Conservation (phyloP, 139 green algal genomes). For the Pedinophyceae sp. region DNA sequence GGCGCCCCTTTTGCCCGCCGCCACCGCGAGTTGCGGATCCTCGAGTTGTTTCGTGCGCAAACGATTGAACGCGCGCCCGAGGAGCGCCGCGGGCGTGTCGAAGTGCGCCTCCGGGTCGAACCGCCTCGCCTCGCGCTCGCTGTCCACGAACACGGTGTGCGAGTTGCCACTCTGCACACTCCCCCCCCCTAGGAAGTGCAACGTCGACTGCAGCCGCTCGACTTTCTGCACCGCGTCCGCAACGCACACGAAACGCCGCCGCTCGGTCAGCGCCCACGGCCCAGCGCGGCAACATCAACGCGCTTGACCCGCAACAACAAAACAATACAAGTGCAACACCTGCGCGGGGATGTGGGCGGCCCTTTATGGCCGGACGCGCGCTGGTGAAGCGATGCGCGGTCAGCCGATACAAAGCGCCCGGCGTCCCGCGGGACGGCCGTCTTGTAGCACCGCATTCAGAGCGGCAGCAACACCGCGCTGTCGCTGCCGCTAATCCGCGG, state of each 20-base stretch:
- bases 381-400: no score
- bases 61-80: conserved; percentile 61
- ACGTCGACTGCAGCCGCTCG: conserved; percentile 39
- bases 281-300: conserved; percentile 8
- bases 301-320: not conserved
- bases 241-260: not conserved
- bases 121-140: conserved; percentile 14
- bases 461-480: no score
- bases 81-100: conserved; percentile 53
- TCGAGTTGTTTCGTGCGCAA: conserved; percentile 2
- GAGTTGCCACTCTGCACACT: conserved; percentile 16
- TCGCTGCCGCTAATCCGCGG: no score
- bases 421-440: no score
- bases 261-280: conserved; percentile 1
- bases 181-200: conserved; percentile 85
- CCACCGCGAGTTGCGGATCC: no score
- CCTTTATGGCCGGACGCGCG: no score
- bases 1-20: not conserved
- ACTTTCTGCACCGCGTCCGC: conserved; percentile 43
- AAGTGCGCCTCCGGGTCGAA: conserved; percentile 59
- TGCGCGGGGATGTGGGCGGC: no score
- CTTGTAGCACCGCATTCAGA: no score
- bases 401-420: no score
- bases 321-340: no score
- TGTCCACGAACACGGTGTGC: conserved; percentile 67